Evolutionary conservation across 495 filamentous ascomycete genomes (phyloP).

Genomic region (Neurospora sp.): DNA sequence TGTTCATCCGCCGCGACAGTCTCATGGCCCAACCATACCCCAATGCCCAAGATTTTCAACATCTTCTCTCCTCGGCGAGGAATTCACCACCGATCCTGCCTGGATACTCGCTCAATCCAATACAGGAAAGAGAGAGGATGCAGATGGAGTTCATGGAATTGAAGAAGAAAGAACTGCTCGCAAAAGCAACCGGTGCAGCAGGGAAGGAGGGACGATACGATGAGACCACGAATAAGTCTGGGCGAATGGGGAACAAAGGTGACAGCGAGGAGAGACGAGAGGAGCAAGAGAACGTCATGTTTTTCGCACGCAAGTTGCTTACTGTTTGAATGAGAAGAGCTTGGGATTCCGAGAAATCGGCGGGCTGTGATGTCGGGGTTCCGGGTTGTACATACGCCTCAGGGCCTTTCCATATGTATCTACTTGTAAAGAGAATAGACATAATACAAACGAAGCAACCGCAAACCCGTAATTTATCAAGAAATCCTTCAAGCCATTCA

Average conservation of each 20-base stretch:
- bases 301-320: slow-evolving; percentile 6
- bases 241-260: neutral
- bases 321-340: neutral
- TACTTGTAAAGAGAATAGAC: neutral
- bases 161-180: slow-evolving; percentile 26
- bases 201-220: slow-evolving; percentile 10
- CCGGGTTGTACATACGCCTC: neutral
- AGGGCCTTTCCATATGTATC: neutral
- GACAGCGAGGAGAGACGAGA: neutral
- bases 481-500: neutral
- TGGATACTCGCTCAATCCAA: slow-evolving; percentile 22
- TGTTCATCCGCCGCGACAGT: slow-evolving; percentile 41
- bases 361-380: neutral
- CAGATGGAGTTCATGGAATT: slow-evolving; percentile 28
- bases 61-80: slow-evolving; percentile 14
- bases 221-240: slow-evolving; percentile 18
- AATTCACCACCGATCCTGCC: slow-evolving; percentile 6
- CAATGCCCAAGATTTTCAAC: slow-evolving; percentile 24
- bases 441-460: neutral
- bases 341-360: neutral
- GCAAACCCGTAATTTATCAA: neutral
- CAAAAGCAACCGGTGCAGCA: slow-evolving; percentile 18
- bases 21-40: slow-evolving; percentile 25
- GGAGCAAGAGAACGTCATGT: slow-evolving; percentile 2
- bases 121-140: slow-evolving; percentile 29